Conservation (phyloP, 768 basidiomycete species). For the Auricularia cornea region DNA sequence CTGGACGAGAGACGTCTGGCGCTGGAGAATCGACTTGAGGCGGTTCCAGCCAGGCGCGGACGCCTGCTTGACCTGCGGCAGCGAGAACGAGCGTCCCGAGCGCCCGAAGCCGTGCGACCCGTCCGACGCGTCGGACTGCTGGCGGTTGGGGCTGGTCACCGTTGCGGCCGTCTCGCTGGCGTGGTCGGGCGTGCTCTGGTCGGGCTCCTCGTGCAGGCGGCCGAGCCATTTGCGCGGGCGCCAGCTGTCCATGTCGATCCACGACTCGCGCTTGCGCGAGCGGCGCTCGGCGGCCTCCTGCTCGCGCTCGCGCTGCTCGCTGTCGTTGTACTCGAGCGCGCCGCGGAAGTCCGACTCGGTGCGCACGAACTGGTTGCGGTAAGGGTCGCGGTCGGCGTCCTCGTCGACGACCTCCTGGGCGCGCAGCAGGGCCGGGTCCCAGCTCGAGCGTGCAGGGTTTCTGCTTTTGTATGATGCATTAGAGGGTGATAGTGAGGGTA, state of each 20-base stretch:
- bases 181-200: constrained; percentile 2
- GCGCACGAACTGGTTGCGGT: constrained; percentile 22
- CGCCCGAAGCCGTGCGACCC: constrained; percentile 4
- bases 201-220: constrained; percentile 9
- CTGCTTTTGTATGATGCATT: not conserved
- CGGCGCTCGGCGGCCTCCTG: constrained; percentile 41
- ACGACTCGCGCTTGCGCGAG: constrained; percentile 44
- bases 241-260: constrained; percentile 27
- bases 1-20: not conserved
- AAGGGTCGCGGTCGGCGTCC: constrained; percentile 20
- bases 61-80: constrained; percentile 19
- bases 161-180: not conserved
- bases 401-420: not conserved
- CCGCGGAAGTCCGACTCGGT: constrained; percentile 49
- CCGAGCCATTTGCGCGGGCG: constrained; percentile 45
- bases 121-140: not conserved
- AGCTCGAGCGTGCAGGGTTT: not conserved
- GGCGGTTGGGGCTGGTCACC: not conserved
- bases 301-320: constrained; percentile 29
- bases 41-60: constrained; percentile 47
- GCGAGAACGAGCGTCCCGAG: constrained; percentile 20
- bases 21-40: constrained; percentile 52
- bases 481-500: not conserved
- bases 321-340: constrained; percentile 42
- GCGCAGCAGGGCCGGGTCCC: not conserved